Evolutionary conservation across 192 early-diverging fungal genomes (phyloP).

Genomic region (Haplosporangium gracile): DNA sequence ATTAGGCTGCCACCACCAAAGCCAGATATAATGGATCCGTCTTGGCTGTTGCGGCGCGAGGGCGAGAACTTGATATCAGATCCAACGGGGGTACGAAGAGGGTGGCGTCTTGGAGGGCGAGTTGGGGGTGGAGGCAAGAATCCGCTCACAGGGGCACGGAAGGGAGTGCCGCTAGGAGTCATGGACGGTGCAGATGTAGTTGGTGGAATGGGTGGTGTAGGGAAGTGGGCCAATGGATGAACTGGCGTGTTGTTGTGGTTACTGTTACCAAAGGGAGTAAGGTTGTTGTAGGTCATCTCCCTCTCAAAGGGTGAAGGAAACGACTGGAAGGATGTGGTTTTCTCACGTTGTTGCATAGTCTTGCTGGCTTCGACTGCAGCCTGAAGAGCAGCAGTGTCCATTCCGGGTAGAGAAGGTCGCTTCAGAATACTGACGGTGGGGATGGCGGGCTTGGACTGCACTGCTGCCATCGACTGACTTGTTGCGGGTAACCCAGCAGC

Average conservation of each 20-base stretch:
- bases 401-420: conserved; percentile 12
- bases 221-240: neutral
- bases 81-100: neutral
- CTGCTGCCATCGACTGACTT: neutral
- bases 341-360: neutral
- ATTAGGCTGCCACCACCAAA: neutral
- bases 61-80: neutral
- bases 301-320: neutral
- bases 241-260: neutral
- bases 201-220: neutral
- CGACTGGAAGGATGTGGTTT: neutral
- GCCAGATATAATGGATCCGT: neutral
- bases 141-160: neutral
- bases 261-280: neutral
- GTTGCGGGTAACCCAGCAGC: neutral
- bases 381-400: neutral
- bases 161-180: neutral
- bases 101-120: neutral
- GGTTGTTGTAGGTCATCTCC: too few species aligned
- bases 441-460: neutral
- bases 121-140: neutral
- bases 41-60: neutral
- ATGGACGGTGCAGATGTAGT: neutral
- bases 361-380: conserved; percentile 2
- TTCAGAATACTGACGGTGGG: conserved; percentile 10